Conservation (phyloP, 768 basidiomycete species). For the Psilocybe cubensis region DNA sequence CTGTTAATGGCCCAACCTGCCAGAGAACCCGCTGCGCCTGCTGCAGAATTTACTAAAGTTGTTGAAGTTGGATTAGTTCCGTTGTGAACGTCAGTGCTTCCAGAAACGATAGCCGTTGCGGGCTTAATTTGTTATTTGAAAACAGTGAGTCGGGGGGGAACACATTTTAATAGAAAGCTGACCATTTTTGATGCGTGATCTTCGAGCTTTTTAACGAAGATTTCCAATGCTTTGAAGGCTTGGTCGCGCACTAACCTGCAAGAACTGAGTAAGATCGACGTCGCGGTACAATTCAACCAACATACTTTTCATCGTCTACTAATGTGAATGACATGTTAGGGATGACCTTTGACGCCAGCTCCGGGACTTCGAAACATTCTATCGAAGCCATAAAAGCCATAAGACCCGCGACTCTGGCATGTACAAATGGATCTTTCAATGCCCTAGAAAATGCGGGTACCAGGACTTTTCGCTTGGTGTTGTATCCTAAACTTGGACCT, state of each 20-base stretch:
- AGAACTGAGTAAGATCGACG: background rate
- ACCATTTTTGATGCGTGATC: conserved; percentile 84
- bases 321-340: conserved; percentile 80
- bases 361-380: conserved; percentile 87
- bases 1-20: conserved; percentile 98
- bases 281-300: background rate
- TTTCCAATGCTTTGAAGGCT: conserved; percentile 89
- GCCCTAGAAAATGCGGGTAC: conserved; percentile 93
- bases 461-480: conserved; percentile 95
- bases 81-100: conserved; percentile 24
- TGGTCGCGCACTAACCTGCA: conserved; percentile 90
- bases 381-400: conserved; percentile 96
- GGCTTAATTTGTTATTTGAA: conserved; percentile 31
- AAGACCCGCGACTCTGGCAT: conserved; percentile 90
- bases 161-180: conserved; percentile 22
- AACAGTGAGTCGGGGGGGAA: too few relatives aligned
- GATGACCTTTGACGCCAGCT: conserved; percentile 87
- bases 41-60: conserved; percentile 80
- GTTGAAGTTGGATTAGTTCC: conserved; percentile 38
- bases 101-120: conserved; percentile 34
- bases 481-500: conserved; percentile 80
- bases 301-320: conserved; percentile 93
- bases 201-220: conserved; percentile 86
- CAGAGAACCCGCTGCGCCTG: conserved; percentile 88
- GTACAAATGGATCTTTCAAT: conserved; percentile 89